Conservation (phyloP, 495 filamentous ascomycete species). For the Aspergillus hancockii region DNA sequence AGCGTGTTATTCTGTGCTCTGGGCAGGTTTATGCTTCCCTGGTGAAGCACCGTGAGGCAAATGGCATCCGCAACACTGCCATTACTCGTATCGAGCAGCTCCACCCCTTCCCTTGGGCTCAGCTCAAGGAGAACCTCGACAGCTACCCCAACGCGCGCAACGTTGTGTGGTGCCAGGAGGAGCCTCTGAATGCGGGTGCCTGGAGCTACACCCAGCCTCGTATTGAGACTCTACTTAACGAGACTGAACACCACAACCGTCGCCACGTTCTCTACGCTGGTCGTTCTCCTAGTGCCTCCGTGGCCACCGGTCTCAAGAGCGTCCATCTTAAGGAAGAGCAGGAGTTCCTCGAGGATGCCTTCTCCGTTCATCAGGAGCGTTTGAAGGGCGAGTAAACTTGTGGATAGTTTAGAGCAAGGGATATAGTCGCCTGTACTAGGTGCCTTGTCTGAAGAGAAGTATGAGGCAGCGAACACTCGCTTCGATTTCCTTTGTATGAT, state of each 20-base stretch:
- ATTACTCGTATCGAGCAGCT: slow-evolving; percentile 97
- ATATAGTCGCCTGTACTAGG: slow-evolving; percentile 27
- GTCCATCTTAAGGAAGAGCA: slow-evolving; percentile 92
- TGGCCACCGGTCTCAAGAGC: slow-evolving; percentile 89
- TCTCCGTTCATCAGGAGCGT: slow-evolving; percentile 58
- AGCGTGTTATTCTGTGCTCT: slow-evolving; percentile 90
- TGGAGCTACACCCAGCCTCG: slow-evolving; percentile 96
- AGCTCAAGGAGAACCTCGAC: slow-evolving; percentile 93
- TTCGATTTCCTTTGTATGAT: slow-evolving; percentile 33
- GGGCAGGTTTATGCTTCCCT: slow-evolving; percentile 93
- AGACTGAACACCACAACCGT: slow-evolving; percentile 84
- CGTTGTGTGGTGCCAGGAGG: slow-evolving; percentile 95
- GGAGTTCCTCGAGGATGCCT: slow-evolving; percentile 79
- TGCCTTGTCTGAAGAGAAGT: slow-evolving; percentile 32
- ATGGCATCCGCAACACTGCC: slow-evolving; percentile 82
- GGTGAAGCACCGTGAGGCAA: slow-evolving; percentile 82
- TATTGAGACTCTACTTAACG: slow-evolving; percentile 91
- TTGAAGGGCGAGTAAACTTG: slow-evolving; percentile 54
- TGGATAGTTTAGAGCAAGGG: slow-evolving; percentile 2
- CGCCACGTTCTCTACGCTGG: slow-evolving; percentile 98
- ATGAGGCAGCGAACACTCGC: slow-evolving; percentile 31
- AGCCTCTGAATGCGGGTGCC: slow-evolving; percentile 93
- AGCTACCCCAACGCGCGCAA: slow-evolving; percentile 94
- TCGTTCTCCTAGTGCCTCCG: slow-evolving; percentile 82
- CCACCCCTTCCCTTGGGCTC: slow-evolving; percentile 97